A percentile compares a stretch with the other conserved stretches of the same genome.
phyloP scores from a whole-genome alignment of 345 rosid genomes.

The Trapa incisa region DNA sequence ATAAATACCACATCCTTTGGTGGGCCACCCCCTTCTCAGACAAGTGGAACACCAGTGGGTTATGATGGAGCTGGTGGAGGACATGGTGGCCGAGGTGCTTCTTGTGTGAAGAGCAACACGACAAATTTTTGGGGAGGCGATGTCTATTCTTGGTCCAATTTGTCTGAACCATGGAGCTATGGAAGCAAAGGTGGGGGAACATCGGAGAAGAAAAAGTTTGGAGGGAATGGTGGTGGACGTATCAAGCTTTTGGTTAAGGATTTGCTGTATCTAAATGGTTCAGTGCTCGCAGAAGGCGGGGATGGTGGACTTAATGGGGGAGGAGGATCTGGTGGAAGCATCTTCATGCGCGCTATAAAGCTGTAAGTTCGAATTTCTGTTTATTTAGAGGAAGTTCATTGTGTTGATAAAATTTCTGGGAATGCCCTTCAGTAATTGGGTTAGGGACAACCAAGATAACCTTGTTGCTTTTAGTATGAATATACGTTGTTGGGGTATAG shows the following conservation, averaged over 20 bases:
- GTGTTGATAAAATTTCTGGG: background rate
- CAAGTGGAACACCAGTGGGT: constrained; percentile 84
- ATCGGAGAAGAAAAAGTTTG: constrained; percentile 26
- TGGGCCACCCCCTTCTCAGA: constrained; percentile 85
- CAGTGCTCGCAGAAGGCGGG: constrained; percentile 71
- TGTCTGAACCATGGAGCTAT: constrained; percentile 83
- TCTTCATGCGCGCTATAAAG: constrained; percentile 47
- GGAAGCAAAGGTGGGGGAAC: constrained; percentile 85
- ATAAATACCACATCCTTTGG: constrained; percentile 69
- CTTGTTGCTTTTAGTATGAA: background rate
- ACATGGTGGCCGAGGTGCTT: constrained; percentile 97
- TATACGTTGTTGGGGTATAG: background rate
- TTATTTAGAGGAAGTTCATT: background rate
- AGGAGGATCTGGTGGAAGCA: constrained; percentile 99
- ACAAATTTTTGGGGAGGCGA: constrained; percentile 89
- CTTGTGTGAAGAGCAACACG: constrained; percentile 47
- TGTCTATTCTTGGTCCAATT: constrained; percentile 81
- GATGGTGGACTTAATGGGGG: constrained; percentile 66
- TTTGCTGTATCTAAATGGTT: constrained; percentile 63
- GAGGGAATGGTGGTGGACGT: constrained; percentile 93
- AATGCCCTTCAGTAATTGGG: background rate
- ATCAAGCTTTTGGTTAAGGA: constrained; percentile 49
- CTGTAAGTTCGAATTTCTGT: constrained; percentile 41
- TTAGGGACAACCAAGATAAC: background rate
- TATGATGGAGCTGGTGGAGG: constrained; percentile 94